Percentiles rank a stretch among this genome's conserved stretches.
phyloP scores from a whole-genome alignment of 2,329 filamentous ascomycete species.

The Penicillium corylophilum region DNA sequence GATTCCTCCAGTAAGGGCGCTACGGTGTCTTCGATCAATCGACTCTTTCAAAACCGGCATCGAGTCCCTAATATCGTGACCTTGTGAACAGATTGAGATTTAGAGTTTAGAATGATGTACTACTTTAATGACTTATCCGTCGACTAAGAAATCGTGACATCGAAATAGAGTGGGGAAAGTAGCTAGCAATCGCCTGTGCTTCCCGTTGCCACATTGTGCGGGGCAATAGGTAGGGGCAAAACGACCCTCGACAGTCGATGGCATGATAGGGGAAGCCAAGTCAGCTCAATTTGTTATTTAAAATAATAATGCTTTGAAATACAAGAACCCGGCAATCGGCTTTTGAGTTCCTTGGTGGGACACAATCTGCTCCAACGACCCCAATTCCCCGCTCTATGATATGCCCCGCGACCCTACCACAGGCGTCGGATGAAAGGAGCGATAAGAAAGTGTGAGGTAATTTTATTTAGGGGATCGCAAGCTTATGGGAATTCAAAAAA shows the following conservation, averaged over 20 bases:
- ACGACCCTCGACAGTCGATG: not conserved
- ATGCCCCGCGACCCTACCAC: not conserved
- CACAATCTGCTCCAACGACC: slow-evolving; percentile 9
- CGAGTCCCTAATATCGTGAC: not conserved
- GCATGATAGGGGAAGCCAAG: too few species aligned
- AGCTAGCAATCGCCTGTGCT: not conserved
- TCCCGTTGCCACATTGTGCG: not conserved
- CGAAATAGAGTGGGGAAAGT: not conserved
- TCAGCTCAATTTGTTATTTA: not conserved
- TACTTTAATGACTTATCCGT: not conserved
- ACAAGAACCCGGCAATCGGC: not conserved
- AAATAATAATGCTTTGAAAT: not conserved
- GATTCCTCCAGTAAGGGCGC: slow-evolving; percentile 25
- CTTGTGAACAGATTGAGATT: not conserved
- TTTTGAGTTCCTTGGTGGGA: not conserved
- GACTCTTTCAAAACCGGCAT: not conserved
- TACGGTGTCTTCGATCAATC: not conserved
- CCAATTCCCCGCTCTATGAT: slow-evolving; percentile 3
- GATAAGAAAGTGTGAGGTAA: not conserved
- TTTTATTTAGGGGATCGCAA: not conserved
- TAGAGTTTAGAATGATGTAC: not conserved
- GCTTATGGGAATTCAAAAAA: not conserved
- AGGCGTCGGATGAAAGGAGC: not conserved
- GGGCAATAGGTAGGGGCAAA: not conserved
- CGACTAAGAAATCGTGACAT: not conserved